phyloP scores from a whole-genome alignment of 768 basidiomycete genomes.

The Phylloporus sp. region DNA sequence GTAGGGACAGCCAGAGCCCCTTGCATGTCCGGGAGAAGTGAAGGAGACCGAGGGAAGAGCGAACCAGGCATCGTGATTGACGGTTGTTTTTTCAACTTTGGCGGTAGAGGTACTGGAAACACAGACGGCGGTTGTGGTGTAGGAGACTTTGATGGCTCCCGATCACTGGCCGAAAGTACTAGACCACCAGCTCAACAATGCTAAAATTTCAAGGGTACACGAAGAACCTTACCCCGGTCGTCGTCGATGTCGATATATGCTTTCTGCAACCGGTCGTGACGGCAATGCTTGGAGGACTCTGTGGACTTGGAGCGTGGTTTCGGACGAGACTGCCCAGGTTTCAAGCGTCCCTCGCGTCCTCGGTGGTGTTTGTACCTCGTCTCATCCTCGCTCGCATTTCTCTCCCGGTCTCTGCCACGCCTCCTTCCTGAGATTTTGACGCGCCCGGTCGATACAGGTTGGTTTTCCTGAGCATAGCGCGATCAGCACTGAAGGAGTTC shows the following conservation, averaged over 20 bases:
- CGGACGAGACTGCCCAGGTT: constrained; percentile 3
- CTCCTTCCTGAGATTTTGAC: constrained; percentile 8
- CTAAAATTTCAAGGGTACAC: neutral
- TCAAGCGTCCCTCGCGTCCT: constrained; percentile 9
- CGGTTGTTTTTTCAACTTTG: constrained; percentile 28
- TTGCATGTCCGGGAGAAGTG: constrained; percentile 42
- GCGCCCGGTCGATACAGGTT: constrained; percentile 8
- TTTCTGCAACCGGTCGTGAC: neutral
- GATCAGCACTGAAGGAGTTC: constrained; percentile 4
- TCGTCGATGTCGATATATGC: constrained; percentile 6
- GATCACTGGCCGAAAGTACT: constrained; percentile 22
- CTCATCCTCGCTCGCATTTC: constrained; percentile 14
- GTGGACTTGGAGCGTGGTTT: constrained; percentile 23
- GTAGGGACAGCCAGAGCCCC: neutral
- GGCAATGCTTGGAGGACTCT: constrained; percentile 4
- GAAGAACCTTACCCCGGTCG: constrained; percentile 20
- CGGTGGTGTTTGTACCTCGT: constrained; percentile 3
- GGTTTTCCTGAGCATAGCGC: constrained; percentile 13
- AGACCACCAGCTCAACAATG: constrained; percentile 4
- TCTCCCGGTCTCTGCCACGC: constrained; percentile 6
- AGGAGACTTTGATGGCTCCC: constrained; percentile 22
- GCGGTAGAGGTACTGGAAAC: constrained; percentile 29
- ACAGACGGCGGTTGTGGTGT: constrained; percentile 4
- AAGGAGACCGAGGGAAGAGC: constrained; percentile 67
- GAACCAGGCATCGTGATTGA: constrained; percentile 75